Conservation (phyloP, 768 basidiomycete genomes). For the Omphalotus guepiniiformis region DNA sequence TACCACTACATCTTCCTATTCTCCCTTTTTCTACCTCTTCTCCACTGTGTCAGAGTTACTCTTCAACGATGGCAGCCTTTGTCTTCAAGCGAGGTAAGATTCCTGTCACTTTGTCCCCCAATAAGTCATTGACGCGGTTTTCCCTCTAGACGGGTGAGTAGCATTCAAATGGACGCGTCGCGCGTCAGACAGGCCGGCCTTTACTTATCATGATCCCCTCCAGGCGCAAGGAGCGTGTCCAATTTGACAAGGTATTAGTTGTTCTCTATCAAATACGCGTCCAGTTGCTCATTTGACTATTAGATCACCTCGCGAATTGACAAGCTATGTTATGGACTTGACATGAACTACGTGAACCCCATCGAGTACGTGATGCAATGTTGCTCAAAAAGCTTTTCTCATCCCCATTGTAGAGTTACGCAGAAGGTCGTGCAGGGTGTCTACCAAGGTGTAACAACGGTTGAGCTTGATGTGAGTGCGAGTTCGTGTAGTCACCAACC, state of each 20-base stretch:
- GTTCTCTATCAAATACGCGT: conserved; percentile 11
- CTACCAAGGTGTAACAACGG: conserved; percentile 93
- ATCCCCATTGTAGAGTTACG: conserved; percentile 52
- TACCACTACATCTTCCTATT: no score
- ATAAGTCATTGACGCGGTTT: conserved; percentile 8
- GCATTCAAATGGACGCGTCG: neutral
- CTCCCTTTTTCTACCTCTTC: no score
- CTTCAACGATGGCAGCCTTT: no score
- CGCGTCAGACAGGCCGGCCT: conserved; percentile 33
- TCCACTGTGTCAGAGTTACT: no score
- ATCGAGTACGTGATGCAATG: conserved; percentile 63
- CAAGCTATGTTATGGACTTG: conserved; percentile 97
- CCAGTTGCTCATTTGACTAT: conserved; percentile 12
- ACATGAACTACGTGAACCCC: conserved; percentile 87
- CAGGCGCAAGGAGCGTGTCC: conserved; percentile 86
- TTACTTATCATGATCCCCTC: conserved; percentile 11
- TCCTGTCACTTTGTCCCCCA: neutral
- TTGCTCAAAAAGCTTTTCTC: conserved; percentile 1
- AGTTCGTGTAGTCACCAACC: neutral
- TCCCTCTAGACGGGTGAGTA: conserved; percentile 13
- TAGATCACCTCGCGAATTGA: conserved; percentile 85
- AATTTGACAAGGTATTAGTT: conserved; percentile 81
- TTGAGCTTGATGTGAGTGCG: conserved; percentile 41
- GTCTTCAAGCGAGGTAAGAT: conserved; percentile 34
- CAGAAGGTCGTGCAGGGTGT: conserved; percentile 92